Evolutionary conservation across 1,284 basidiomycete genomes (phyloP).

Genomic region (Trichosporon faecale): DNA sequence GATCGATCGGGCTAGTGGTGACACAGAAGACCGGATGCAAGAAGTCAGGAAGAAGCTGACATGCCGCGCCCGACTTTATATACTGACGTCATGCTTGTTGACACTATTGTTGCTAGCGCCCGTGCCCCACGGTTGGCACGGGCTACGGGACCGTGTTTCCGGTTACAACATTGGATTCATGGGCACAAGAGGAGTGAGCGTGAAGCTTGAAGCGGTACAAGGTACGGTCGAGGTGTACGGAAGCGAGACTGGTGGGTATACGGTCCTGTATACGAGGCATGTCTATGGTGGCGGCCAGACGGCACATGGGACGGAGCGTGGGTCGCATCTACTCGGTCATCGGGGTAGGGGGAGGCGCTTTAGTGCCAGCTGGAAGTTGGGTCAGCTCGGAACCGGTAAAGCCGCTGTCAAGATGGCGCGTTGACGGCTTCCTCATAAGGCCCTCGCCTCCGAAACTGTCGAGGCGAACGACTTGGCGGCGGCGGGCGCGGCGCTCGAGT

Average conservation of each 20-base stretch:
- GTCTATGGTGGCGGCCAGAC: background rate
- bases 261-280: background rate
- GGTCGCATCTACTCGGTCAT: background rate
- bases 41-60: background rate
- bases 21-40: background rate
- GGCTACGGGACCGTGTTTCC: background rate
- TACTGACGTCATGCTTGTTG: constrained; percentile 6
- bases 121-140: background rate
- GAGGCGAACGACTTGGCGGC: background rate
- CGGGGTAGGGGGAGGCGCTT: background rate
- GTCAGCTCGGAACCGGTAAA: background rate
- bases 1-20: background rate
- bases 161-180: constrained; percentile 3
- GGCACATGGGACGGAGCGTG: background rate
- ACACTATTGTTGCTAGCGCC: background rate
- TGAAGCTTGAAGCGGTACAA: background rate
- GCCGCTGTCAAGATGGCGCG: background rate
- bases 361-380: background rate
- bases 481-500: constrained; percentile 2
- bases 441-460: constrained; percentile 2
- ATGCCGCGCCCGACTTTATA: background rate
- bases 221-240: background rate
- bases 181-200: background rate
- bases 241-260: background rate
- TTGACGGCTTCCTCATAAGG: background rate